Base-by-base conservation (phyloP, 225 moss, liverwort and hornwort species). In the Thuidium tamariscinum region DNA sequence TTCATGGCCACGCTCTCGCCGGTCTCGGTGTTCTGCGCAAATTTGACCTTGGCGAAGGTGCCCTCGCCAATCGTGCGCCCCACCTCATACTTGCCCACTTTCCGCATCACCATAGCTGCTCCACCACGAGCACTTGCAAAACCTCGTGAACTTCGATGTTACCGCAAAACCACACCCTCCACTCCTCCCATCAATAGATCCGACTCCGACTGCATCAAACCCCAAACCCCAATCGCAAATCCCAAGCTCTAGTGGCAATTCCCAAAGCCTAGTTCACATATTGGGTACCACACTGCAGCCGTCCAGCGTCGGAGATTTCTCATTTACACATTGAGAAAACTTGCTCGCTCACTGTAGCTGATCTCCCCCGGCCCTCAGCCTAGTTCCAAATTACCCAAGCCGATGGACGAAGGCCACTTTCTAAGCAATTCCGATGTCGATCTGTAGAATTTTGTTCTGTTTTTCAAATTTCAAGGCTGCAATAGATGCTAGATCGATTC, bases 1-100 rank as follows among this genome's bases (percentile, higher is more conserved):
- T 99, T 99, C 94, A 99, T 91, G 42, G 99, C 99, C 83, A 99
- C 99, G 83, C 99, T 97, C 87, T 96, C 97, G 78, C 99, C 99
- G 11, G 97, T 97, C 88, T 95, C 96, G 3, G 95, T 96, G 84
- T 99, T 97, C 88, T 95, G 97, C 49, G 97, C 99, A 39, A 95
- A 99, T 87, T 97, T 99, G 61, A 99, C 99, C 87, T 97, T 99
- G 75, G 99, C 99, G 72, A 99, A 99, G 25, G 99, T 97, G 36
- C 99, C 99, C 77, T 97, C 99, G 22, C 99, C 99, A 51, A 97
- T 99, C 39, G 99, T 99, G 80, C 99, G 95, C 18, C 99, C 99
- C 76, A 99, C 93, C 88, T 97, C 99, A 92, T 99, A 99, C 93
- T 96, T 97, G 71, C 97, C 99, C 59, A 99, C 96, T 89, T 95